Evolutionary conservation across 2,329 filamentous ascomycete species (phyloP), one percentile per base, ranked within the genome.

Genomic region (Coniochaeta hoffmannii): DNA sequence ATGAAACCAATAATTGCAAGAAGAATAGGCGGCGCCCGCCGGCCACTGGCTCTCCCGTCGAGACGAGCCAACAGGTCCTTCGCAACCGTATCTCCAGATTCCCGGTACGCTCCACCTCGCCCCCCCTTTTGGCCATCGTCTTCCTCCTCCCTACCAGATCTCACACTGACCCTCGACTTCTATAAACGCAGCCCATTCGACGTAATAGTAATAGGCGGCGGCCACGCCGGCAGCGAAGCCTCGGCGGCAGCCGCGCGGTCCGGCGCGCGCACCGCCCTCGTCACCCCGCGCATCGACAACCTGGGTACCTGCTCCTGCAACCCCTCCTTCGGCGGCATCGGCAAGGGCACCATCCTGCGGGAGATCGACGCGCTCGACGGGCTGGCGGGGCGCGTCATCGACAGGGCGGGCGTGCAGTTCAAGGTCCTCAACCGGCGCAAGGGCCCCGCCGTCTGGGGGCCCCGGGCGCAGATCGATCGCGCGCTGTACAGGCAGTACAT

Each of bases 231-330:
- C 51, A 89, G 91, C 54, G 94, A 99, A 77, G 94, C 94, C 57
- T 93, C 89, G 61, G 87, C 94, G 11, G 94, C 93, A 2, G 90
- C 94, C 14, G 94, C 94, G 46, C 84, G 94, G 65, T 83, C 89
- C 15, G 94, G 94, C 53, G 94, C 93, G 52, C 85, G 86, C 64
- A 97, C 94, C 41, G 93, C 88, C 1, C 81, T 99, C 61, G 79
- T 99, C 51, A 99, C 94, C 1, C 94, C 93, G 2, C 90, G 88
- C 58, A 71, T 90, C 56, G 86, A 92, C 57, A 96, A 97, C 64
- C 85, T 97, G 19, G 93, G 93, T 55, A 90, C 94, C 30, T 97
- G 93, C 74, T 97, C 92, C 34, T 97, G 93, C 74, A 97, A 97
- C 69, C 93, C 93, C 1, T 96, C 90, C 60, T 96, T 99, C 67